Evolutionary conservation across 306 rosid species (phyloP), one percentile per base, ranked within the genome.

Genomic region (Pterocarpus macrocarpus): DNA sequence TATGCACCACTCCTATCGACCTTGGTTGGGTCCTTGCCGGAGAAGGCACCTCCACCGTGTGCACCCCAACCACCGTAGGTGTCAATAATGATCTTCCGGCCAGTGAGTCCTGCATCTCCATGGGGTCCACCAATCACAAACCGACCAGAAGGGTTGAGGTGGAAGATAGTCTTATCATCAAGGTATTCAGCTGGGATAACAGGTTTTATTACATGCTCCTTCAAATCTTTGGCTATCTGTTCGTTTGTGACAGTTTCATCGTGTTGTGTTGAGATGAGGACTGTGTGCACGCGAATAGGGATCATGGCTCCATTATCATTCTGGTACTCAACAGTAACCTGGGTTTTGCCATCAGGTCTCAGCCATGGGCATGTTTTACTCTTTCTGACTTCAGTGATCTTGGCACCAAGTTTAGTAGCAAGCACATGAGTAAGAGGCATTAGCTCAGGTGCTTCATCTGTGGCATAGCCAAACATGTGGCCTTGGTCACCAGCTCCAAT

Each of bases 11-110:
- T 92, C 59, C 97, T 76, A 71, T 92, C 97, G 15, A 92, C 97
- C 87, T 92, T 92, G 79, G 97, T 92, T 49, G 97, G 95, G 63
- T 92, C 97, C 88, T 90, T 92, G 30, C 97, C 95, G 0, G 94
- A 92, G 90, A 92, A 92, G 68, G 94, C 95, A 73, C 97, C 94
- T n/a, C 97, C 94, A 66, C 95, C 97, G 52, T 92, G 95, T 85
- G 95, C 97, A 75, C 95, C 97, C 95, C 95, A 92, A 17, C 97
- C 95, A 0, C 97, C 97, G 35, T 90, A 92, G 61, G 93, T 92
- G 55, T 92, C 97, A 1, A 92, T 92, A 7, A 90, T 92, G 82
- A 92, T 92, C 90, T 92, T 92, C 84, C 97, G 56, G 62, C 97
- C 97, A 1, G 94, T 90, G 71, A 92, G 97, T 6, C 97, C 97